Evolutionary conservation across 2,329 filamentous ascomycete genomes (phyloP).

Genomic region (Pleomassaria siparia): DNA sequence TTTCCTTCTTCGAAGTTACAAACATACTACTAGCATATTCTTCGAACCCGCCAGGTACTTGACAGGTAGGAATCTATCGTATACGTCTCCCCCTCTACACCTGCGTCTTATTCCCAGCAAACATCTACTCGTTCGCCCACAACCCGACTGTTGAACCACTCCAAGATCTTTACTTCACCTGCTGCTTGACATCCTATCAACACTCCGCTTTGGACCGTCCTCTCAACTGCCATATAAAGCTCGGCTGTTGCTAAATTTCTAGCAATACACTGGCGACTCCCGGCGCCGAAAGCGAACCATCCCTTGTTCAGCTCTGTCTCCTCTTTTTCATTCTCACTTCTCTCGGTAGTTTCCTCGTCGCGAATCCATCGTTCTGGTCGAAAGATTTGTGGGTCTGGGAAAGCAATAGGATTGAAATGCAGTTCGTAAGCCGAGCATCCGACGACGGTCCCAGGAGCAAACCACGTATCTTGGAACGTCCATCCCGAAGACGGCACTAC

Average conservation of each 20-base stretch:
- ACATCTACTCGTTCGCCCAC: too few species aligned
- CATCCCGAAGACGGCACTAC: slow-evolving; percentile 30
- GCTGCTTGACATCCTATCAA: too few species aligned
- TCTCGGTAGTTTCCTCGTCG: too few species aligned
- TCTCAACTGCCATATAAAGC: slow-evolving; percentile 38
- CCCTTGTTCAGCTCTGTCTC: slow-evolving; percentile 35
- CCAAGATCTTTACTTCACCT: too few species aligned
- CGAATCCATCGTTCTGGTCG: slow-evolving; percentile 39
- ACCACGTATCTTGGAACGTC: slow-evolving; percentile 25
- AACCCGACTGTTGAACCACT: too few species aligned
- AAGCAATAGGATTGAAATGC: slow-evolving; percentile 24
- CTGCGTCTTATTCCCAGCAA: too few species aligned
- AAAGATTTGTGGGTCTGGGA: slow-evolving; percentile 20
- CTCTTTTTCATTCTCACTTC: slow-evolving; percentile 6
- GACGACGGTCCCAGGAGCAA: slow-evolving; percentile 26
- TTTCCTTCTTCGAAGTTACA: too few species aligned
- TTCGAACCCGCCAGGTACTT: too few species aligned
- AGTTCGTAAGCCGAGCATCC: slow-evolving; percentile 33
- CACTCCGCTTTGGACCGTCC: slow-evolving; percentile 47
- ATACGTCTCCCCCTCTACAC: too few species aligned
- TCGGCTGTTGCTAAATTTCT: slow-evolving; percentile 34
- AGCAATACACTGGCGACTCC: slow-evolving; percentile 35
- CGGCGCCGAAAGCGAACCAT: slow-evolving; percentile 35
- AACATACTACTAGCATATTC: too few species aligned
- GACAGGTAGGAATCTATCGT: too few species aligned